phyloP scores from a whole-genome alignment of 768 basidiomycete species.

The Boletales sp. region DNA sequence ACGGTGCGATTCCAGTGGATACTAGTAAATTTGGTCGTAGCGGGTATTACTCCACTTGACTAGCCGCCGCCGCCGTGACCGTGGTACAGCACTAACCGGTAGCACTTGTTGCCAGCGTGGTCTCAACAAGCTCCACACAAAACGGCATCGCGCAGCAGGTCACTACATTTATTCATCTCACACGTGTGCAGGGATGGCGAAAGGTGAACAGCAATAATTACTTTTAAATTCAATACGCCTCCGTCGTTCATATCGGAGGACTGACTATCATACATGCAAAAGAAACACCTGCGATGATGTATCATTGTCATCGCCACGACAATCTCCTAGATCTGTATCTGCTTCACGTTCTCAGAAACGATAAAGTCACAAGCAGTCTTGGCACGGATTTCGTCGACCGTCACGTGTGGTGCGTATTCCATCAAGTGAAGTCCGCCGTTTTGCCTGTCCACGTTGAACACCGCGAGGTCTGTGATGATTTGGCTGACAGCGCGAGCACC shows the following conservation, averaged over 20 bases:
- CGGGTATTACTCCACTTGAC: too few species aligned
- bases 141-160: slow-evolving; percentile 13
- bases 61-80: too few species aligned
- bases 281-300: not conserved
- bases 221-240: not conserved
- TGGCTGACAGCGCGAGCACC: slow-evolving; percentile 82
- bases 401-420: slow-evolving; percentile 76
- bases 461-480: slow-evolving; percentile 87
- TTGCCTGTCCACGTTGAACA: slow-evolving; percentile 79
- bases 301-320: slow-evolving; percentile 7
- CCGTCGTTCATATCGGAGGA: not conserved
- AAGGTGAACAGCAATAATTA: not conserved
- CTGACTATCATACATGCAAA: not conserved
- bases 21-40: slow-evolving; percentile 11
- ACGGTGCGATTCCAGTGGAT: slow-evolving; percentile 2
- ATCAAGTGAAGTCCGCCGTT: slow-evolving; percentile 66
- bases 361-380: slow-evolving; percentile 83
- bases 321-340: slow-evolving; percentile 34
- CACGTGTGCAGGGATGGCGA: not conserved
- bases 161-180: slow-evolving; percentile 1
- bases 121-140: slow-evolving; percentile 6
- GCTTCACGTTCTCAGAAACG: slow-evolving; percentile 48
- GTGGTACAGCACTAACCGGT: too few species aligned
- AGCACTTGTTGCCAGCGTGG: too few species aligned
- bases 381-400: slow-evolving; percentile 72